phyloP scores from a whole-genome alignment of 1,139 yeast species.

The Debaryomyces singareniensis region DNA sequence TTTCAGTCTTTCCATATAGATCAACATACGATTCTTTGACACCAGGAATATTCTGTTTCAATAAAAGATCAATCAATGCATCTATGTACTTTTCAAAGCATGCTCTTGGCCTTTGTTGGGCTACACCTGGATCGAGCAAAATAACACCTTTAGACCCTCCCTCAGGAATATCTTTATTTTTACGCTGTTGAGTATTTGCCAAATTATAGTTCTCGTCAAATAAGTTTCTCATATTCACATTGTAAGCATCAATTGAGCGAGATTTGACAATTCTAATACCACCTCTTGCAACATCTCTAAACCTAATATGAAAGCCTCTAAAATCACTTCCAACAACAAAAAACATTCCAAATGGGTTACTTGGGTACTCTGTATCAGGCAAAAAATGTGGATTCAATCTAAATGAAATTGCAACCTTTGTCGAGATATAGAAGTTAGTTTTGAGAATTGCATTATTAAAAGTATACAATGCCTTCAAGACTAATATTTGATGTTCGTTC shows the following conservation, averaged over 20 bases:
- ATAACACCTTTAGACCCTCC: constrained; percentile 99
- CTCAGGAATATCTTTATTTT: constrained; percentile 97
- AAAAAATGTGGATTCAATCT: constrained; percentile 82
- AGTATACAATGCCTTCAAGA: constrained; percentile 72
- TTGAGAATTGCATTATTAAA: constrained; percentile 86
- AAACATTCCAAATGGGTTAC: constrained; percentile 90
- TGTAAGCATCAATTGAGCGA: constrained; percentile 78
- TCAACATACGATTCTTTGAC: constrained; percentile 84
- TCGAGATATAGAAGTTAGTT: constrained; percentile 90
- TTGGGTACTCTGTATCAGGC: constrained; percentile 84
- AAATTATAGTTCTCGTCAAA: constrained; percentile 95
- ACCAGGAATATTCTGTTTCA: constrained; percentile 68
- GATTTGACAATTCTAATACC: constrained; percentile 95
- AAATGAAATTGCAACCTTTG: constrained; percentile 93
- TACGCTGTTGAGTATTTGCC: constrained; percentile 94
- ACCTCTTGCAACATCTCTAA: constrained; percentile 96
- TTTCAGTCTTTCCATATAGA: constrained; percentile 77
- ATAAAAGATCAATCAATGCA: constrained; percentile 77
- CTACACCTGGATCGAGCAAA: constrained; percentile 70
- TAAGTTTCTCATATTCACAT: constrained; percentile 77
- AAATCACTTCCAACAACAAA: constrained; percentile 94
- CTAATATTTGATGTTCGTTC: constrained; percentile 73
- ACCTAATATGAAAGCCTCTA: constrained; percentile 95
- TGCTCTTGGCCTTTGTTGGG: constrained; percentile 77
- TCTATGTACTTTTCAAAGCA: constrained; percentile 93